phyloP scores from a whole-genome alignment of 352 stramenopile species.

The Globisporangium emineosum region DNA sequence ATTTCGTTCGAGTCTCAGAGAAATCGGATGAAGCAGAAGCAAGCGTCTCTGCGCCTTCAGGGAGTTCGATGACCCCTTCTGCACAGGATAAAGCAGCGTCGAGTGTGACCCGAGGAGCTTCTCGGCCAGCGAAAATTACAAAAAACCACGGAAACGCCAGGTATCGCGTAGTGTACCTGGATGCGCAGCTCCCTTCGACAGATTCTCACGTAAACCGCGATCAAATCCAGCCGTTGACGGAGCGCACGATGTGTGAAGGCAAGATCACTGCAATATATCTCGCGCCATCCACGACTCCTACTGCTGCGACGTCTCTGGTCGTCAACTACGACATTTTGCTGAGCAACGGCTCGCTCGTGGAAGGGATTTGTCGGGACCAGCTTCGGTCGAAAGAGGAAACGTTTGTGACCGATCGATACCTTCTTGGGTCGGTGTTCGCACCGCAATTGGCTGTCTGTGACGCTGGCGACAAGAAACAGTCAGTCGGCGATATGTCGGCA shows the following conservation, averaged over 20 bases:
- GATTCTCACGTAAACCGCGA: slow-evolving; percentile 35
- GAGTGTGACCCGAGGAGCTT: neutral
- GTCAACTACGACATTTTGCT: slow-evolving; percentile 28
- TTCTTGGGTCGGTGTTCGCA: slow-evolving; percentile 39
- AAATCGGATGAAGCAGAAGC: neutral
- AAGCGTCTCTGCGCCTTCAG: neutral
- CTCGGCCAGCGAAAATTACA: slow-evolving; percentile 30
- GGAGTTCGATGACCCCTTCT: neutral
- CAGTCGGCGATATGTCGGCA: slow-evolving; percentile 14
- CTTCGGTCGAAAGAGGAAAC: slow-evolving; percentile 36
- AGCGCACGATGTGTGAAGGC: slow-evolving; percentile 32
- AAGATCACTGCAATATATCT: slow-evolving; percentile 27
- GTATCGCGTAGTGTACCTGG: slow-evolving; percentile 53
- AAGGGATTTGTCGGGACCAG: slow-evolving; percentile 26
- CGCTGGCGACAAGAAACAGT: neutral
- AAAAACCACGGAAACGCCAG: slow-evolving; percentile 41
- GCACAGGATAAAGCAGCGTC: slow-evolving; percentile 2
- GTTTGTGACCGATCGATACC: slow-evolving; percentile 37
- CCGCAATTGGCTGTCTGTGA: slow-evolving; percentile 24
- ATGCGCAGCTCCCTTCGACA: slow-evolving; percentile 19
- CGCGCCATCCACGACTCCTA: neutral
- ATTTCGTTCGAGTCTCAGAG: slow-evolving; percentile 37
- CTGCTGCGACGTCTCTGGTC: slow-evolving; percentile 1
- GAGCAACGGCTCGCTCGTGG: slow-evolving; percentile 34
- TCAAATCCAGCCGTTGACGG: slow-evolving; percentile 26